Conservation (phyloP, 75 land plant species). For the Pinus albicaulis region DNA sequence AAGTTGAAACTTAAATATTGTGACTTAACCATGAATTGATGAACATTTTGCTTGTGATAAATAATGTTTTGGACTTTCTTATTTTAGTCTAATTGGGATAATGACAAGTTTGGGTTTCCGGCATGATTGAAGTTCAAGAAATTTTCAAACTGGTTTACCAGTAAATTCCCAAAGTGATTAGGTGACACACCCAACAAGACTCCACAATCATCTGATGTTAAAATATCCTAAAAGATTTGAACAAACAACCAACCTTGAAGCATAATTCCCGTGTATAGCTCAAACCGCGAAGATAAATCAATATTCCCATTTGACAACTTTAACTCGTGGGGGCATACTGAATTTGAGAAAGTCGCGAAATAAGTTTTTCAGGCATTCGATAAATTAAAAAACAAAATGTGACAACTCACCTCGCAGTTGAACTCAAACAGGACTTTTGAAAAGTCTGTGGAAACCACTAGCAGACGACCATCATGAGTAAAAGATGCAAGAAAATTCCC, state of each 20-base stretch:
- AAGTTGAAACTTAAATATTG: background rate
- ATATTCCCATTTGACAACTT: background rate
- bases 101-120: background rate
- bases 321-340: background rate
- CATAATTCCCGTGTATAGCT: background rate
- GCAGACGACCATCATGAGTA: slow-evolving; percentile 87
- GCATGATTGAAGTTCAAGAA: background rate
- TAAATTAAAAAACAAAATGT: too few species aligned
- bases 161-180: background rate
- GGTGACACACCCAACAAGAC: background rate
- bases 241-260: background rate
- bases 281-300: background rate
- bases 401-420: slow-evolving; percentile 62
- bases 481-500: slow-evolving; percentile 79
- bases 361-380: too few species aligned
- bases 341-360: too few species aligned
- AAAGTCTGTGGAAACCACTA: slow-evolving; percentile 69
- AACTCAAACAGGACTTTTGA: slow-evolving; percentile 58
- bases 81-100: background rate
- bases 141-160: too few species aligned
- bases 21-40: background rate
- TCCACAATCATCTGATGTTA: background rate
- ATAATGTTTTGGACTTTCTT: background rate
- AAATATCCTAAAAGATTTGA: background rate
- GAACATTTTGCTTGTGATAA: background rate